A percentile compares a stretch with the other conserved stretches of the same genome.
Conservation (phyloP, 345 rosid species). For the Limnanthes douglasii region DNA sequence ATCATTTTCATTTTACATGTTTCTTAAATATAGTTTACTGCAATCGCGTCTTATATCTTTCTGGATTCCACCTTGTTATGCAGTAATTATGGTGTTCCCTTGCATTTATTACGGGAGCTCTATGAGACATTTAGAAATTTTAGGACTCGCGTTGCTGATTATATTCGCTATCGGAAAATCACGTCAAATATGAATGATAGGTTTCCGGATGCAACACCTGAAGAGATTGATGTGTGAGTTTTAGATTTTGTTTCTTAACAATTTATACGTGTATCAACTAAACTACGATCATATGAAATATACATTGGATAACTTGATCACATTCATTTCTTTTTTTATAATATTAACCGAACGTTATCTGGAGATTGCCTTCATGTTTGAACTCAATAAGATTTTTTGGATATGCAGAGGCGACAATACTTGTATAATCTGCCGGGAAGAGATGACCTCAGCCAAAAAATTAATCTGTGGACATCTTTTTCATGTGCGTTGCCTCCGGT, state of each 20-base stretch:
- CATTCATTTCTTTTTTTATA: too few species aligned
- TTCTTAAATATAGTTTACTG: too few species aligned
- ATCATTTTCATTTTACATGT: too few species aligned
- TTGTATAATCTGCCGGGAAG: conserved; percentile 95
- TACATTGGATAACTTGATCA: too few species aligned
- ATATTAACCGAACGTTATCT: too few species aligned
- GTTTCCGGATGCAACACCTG: conserved; percentile 86
- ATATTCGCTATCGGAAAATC: conserved; percentile 72
- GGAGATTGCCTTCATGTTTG: conserved; percentile 2
- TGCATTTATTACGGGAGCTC: conserved; percentile 89
- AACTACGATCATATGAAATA: too few species aligned
- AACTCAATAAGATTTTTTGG: conserved; percentile 11
- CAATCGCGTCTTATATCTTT: too few species aligned
- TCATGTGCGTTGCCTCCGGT: conserved; percentile 92
- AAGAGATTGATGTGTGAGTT: conserved; percentile 75
- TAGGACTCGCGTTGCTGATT: conserved; percentile 85
- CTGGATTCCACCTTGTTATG: too few species aligned
- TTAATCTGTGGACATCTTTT: conserved; percentile 89
- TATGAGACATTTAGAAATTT: conserved; percentile 95
- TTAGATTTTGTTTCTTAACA: neutral
- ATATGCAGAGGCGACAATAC: conserved; percentile 77
- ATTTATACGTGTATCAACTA: too few species aligned
- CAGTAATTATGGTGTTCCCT: conserved; percentile 91
- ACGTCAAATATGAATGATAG: conserved; percentile 97
- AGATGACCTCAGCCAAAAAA: conserved; percentile 92